Conservation (phyloP, 805 yeast genomes). For the Pichia membranifaciens region DNA sequence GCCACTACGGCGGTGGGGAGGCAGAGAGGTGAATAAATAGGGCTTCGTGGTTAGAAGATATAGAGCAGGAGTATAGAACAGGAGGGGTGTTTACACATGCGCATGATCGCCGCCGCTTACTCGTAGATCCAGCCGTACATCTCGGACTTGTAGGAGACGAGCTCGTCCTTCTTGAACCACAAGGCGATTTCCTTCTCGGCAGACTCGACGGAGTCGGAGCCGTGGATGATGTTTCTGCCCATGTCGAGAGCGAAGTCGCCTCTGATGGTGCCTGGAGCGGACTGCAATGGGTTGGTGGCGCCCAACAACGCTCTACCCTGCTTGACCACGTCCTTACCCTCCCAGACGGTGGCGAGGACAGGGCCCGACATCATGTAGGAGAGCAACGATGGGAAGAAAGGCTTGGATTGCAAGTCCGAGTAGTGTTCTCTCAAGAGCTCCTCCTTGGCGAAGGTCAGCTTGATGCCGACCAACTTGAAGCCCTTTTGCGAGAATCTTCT, state of each 20-base stretch:
- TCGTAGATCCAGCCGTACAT: conserved; percentile 90
- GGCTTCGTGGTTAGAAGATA: no score
- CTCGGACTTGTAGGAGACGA: conserved; percentile 86
- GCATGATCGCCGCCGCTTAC: no score
- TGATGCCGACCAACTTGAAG: conserved; percentile 93
- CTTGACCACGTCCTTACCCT: conserved; percentile 99
- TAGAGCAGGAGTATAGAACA: no score
- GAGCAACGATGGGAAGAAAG: conserved; percentile 96
- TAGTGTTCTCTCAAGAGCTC: conserved; percentile 86
- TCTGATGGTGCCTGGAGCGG: conserved; percentile 99
- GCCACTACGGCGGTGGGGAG: no score
- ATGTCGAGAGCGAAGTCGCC: conserved; percentile 98
- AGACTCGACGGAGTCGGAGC: conserved; percentile 97
- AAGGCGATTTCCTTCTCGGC: conserved; percentile 93
- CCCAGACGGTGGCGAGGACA: conserved; percentile 98
- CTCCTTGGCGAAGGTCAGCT: conserved; percentile 85
- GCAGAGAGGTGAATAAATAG: no score
- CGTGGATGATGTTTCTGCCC: conserved; percentile 99
- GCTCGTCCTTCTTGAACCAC: conserved; percentile 98
- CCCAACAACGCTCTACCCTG: conserved; percentile 97
- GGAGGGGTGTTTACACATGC: no score
- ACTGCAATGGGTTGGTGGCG: conserved; percentile 96
- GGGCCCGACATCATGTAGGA: conserved; percentile 98
- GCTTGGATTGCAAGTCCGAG: conserved; percentile 90
- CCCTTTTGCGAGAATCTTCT: conserved; percentile 96